A percentile compares a stretch with the other conserved stretches of the same genome.
Conservation (phyloP, 768 basidiomycete genomes). For the Suillus placidus region DNA sequence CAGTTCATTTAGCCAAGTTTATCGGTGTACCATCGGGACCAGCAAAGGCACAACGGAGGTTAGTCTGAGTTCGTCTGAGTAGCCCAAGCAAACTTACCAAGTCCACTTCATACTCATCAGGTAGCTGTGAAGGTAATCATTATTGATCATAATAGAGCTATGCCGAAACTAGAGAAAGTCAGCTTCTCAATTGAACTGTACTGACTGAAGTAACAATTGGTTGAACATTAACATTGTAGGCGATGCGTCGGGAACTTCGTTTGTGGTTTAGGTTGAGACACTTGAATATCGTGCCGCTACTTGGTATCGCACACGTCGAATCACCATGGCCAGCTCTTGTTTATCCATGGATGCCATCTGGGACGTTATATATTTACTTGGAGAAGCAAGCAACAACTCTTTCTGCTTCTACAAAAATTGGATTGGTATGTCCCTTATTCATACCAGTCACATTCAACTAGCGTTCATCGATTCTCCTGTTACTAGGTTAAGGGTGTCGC, state of each 20-base stretch:
- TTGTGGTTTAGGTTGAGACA: conserved; percentile 25
- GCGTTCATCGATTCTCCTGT: background rate
- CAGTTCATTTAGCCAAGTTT: background rate
- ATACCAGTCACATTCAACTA: background rate
- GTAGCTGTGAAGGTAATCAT: background rate
- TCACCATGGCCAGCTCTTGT: background rate
- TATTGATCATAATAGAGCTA: background rate
- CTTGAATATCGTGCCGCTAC: conserved; percentile 23
- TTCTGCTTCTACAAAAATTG: background rate
- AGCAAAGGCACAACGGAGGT: background rate
- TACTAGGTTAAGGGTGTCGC: conserved; percentile 18
- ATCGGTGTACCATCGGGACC: background rate
- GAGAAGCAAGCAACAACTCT: background rate
- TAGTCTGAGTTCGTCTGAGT: background rate
- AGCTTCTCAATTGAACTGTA: background rate
- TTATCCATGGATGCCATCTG: conserved; percentile 6
- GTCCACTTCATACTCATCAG: background rate
- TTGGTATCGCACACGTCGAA: conserved; percentile 14
- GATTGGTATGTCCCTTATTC: background rate
- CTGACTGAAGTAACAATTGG: background rate
- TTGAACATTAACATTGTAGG: conserved; percentile 6
- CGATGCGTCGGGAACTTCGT: conserved; percentile 21
- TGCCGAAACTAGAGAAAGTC: background rate
- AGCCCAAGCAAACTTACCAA: background rate
- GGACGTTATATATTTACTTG: background rate